A percentile compares a stretch with the other conserved stretches of the same genome.
Conservation (phyloP, 1,284 basidiomycete genomes). For the Ganoderma lucidum region DNA sequence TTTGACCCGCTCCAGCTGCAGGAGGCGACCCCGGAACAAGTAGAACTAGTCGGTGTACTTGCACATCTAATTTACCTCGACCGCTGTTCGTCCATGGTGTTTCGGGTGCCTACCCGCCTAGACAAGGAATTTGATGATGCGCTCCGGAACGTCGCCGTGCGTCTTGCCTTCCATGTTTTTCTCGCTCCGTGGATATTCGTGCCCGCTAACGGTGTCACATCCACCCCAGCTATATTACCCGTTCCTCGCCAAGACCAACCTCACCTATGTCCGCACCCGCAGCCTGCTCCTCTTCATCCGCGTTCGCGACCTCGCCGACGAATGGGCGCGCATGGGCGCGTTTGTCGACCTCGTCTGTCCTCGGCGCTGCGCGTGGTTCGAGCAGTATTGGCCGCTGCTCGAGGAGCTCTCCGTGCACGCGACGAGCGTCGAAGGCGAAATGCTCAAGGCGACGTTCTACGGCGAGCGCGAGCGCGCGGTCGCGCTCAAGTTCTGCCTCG, state of each 20-base stretch:
- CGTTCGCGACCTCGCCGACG: slow-evolving; percentile 16
- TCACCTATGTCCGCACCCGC: slow-evolving; percentile 33
- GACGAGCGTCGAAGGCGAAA: slow-evolving; percentile 30
- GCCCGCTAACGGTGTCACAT: not conserved
- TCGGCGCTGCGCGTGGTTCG: slow-evolving; percentile 35
- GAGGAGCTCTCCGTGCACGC: slow-evolving; percentile 36
- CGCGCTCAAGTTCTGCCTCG: slow-evolving; percentile 35
- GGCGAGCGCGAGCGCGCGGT: slow-evolving; percentile 32
- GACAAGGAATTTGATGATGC: slow-evolving; percentile 32
- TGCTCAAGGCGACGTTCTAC: slow-evolving; percentile 37
- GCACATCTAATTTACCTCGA: slow-evolving; percentile 40
- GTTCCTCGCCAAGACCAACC: slow-evolving; percentile 32
- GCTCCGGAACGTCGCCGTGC: slow-evolving; percentile 33
- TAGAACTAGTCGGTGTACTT: slow-evolving; percentile 37
- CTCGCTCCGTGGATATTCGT: not conserved
- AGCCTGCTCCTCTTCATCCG: slow-evolving; percentile 29
- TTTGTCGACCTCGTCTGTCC: slow-evolving; percentile 18
- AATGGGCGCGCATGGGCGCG: slow-evolving; percentile 27
- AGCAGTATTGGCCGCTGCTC: slow-evolving; percentile 38
- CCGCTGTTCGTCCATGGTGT: slow-evolving; percentile 34
- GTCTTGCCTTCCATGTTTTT: slow-evolving; percentile 2
- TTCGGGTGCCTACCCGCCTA: slow-evolving; percentile 32
- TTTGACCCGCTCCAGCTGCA: slow-evolving; percentile 24
- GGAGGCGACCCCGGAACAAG: slow-evolving; percentile 28
- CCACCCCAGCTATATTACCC: slow-evolving; percentile 30